Evolutionary conservation across 2,329 filamentous ascomycete species (phyloP), one percentile per base, ranked within the genome.

Genomic region (Fusarium kyushuense): DNA sequence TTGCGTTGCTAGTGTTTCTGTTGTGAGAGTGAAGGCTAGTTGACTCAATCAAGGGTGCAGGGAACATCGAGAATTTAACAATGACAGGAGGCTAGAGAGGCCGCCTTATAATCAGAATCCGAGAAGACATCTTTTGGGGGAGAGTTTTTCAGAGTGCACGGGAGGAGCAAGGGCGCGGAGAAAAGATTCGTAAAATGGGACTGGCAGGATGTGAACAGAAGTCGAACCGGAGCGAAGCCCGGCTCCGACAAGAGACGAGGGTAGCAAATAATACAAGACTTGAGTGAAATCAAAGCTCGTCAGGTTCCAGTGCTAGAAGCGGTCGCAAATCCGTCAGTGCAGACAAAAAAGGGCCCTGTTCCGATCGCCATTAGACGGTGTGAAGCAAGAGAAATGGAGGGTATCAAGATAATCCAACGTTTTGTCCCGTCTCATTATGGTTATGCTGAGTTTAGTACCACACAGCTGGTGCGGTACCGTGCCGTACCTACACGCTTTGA

Each of bases 151-250:
- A 65, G 60, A 66, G 58, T 54, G 61, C 62, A 59, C 58, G 57
- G 65, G 72, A 66, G 60, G 57, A 67, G 67, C 58, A 62, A 73
- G 71, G 72, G 63, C 69, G 60, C 67, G 60, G 59, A 38, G 40
- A 74, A 74, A 72, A 72, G 71, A 74, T 72, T 72, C 69, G 67
- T 61, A 64, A 72, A 74, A 72, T 66, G 72, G 70, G 69, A 74
- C 70, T 67, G 72, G 72, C 61, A 74, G 69, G 56, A 72, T 69
- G 61, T 72, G 65, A 74, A 74, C 62, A 67, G 71, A 74, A 72
- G 63, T 74, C 45, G 69, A 67, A 65, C 72, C 72, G 72, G 72
- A 74, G 72, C 69, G 67, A 74, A 74, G 72, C 63, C 72, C 72
- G 72, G 43, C 71, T 74, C 72, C 72, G 72, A 74, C 71, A 41